Evolutionary conservation across 371 early-diverging fungal genomes (phyloP), one percentile per base, ranked within the genome.

Genomic region (Mortierella sp.): DNA sequence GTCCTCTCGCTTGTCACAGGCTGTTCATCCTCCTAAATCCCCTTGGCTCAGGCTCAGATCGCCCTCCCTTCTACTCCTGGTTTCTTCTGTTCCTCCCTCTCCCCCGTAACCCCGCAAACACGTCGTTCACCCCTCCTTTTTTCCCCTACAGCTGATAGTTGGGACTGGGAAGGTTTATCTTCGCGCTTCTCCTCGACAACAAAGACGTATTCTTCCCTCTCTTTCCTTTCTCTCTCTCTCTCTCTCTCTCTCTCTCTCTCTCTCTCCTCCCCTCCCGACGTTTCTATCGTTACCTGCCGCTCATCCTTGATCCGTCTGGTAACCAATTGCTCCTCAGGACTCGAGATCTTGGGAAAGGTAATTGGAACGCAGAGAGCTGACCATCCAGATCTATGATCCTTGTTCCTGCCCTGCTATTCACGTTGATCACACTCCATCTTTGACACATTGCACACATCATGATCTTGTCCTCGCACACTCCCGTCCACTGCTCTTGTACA

Each of bases 111-210:
- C 21, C 34, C 9, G 21, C 53, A 51, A 21, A 34, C 34, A 34
- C 34, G 34, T 34, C 34, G 34, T 34, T 34, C 34, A 7, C 34
- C 34, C 34, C 34, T 10, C 21, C 17, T 51, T 13, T 29, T 43
- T 13, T 17, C 54, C 54, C 54, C 49, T 62, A 48, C 54, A 48
- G 55, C 25, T 48, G 41, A 19, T 39, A 40, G 43, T 50, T 59
- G 46, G 14, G 29, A 13, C 31, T 22, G 49, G 60, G 71, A 71
- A 64, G 71, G 71, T 71, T 71, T 55, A 64, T 71, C 63, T 59
- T 71, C 64, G 64, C 60, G 28, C 55, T 21, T 9, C 8, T 27
- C 60, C 51, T 59, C 60, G 41, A 65, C 46, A 49, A 50, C 10
- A 41, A 24, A 46, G 34, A 34, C 7, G 7, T 34, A 34, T 34